These are phyloP conservation scores for Russula sp. DNA, from an alignment of 768 basidiomycete species.

Conservation along the genomic window DNA sequence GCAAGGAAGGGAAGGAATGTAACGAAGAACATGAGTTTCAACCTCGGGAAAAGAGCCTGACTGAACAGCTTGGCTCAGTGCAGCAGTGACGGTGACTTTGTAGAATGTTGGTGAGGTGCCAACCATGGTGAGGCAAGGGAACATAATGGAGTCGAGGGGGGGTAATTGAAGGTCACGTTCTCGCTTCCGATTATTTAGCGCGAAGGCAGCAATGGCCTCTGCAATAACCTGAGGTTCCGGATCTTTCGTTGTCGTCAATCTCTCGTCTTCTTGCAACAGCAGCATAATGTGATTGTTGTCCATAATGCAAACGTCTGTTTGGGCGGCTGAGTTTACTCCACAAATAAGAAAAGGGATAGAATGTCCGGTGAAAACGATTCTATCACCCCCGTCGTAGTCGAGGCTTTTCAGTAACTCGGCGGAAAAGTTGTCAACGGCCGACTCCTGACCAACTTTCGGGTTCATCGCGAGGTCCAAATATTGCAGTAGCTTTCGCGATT, in stretches of 20 bases:
- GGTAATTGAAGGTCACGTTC: not conserved
- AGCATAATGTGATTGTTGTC: not conserved
- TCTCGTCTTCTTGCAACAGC: not conserved
- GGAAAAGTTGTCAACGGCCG: not conserved
- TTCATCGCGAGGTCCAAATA: not conserved
- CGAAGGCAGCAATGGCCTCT: not conserved
- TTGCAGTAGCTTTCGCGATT: not conserved
- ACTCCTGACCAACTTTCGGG: not conserved
- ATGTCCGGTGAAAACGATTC: not conserved
- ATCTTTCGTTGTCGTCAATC: not conserved
- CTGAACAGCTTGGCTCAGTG: not conserved
- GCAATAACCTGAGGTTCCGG: not conserved
- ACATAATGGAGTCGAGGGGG: not conserved
- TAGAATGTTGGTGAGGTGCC: not conserved
- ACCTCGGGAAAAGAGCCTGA: too few species aligned
- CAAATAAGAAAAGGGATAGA: not conserved
- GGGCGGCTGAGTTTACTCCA: not conserved
- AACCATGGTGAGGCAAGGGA: not conserved
- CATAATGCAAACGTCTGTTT: not conserved
- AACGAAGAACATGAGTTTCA: too few species aligned
- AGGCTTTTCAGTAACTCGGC: not conserved
- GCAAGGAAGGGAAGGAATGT: too few species aligned
- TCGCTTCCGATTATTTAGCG: not conserved
- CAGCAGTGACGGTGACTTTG: not conserved
- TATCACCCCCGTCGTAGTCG: not conserved